Conservation (phyloP, 106 monocot genomes). For the Dioscorea zingiberensis region DNA sequence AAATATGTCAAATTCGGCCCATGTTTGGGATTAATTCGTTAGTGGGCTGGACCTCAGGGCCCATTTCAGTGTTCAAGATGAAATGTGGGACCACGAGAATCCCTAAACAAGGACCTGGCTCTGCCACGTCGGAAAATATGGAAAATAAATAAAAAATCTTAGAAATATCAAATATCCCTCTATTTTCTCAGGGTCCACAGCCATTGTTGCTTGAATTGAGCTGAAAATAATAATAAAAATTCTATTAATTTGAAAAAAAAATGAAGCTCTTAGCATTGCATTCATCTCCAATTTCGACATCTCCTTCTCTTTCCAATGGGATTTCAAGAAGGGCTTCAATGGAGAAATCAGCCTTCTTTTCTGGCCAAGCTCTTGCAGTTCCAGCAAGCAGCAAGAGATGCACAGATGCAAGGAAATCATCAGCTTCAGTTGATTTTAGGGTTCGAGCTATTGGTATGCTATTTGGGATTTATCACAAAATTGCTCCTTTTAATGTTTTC, state of each 20-base stretch:
- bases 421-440: not conserved
- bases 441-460: constrained; percentile 10
- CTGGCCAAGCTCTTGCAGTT: constrained; percentile 1
- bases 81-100: constrained; percentile 18
- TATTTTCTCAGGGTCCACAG: not conserved
- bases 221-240: not conserved
- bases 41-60: no score
- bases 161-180: not conserved
- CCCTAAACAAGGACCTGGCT: constrained; percentile 13
- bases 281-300: not conserved
- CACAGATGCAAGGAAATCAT: not conserved
- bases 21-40: no score
- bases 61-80: not conserved
- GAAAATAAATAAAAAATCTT: not conserved
- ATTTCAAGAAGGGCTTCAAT: not conserved
- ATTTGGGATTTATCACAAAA: not conserved
- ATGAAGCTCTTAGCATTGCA: constrained; percentile 16
- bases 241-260: not conserved
- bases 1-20: no score
- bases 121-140: constrained; percentile 28
- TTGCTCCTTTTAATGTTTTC: not conserved
- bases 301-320: not conserved
- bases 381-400: not conserved
- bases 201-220: not conserved
- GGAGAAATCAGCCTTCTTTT: constrained; percentile 1